Base-by-base conservation (phyloP, 2,329 filamentous ascomycete species). In the Akanthomyces lecanii region DNA sequence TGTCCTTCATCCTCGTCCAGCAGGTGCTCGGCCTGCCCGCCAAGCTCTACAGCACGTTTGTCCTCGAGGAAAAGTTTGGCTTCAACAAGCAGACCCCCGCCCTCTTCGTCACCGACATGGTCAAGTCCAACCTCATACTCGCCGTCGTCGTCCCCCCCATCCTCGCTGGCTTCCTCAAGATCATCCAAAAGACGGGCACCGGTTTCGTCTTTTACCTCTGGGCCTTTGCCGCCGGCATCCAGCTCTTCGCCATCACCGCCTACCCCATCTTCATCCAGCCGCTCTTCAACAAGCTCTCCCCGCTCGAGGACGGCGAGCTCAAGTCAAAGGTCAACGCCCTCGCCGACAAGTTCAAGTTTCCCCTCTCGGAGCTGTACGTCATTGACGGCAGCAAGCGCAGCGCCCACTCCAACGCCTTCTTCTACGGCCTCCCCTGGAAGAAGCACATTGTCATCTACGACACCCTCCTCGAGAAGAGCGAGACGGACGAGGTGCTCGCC, bases 381-480 rank as follows among this genome's bases (percentile, higher is more conserved):
- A 99, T 99, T 71, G 91, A 96, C 72, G 91, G 91, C 64, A 92
- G 89, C 79, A 95, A 93, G 81, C 84, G 92, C 71, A 91, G 88
- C 73, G 89, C 90, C 38, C 91, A 96, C 79, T 92, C 89, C 77
- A 96, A 96, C 74, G 91, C 91, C 40, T 95, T 96, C 78, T 99
- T 99, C 80, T 97, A 96, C 71, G 95, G 95, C 65, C 85, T 99
- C 62, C 95, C 95, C 48, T 99, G 94, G 93, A 97, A 97, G 85
- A 98, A 98, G 85, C 96, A 98, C 81, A 99, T 99, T 80, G 95
- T 99, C 72, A 96, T 99, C 73, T 99, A 97, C 75, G 95, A 99
- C 74, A 99, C 96, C 5, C 79, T 99, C 66, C 92, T 99, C 66
- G 94, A 97, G 78, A 97, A 98, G 85, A 95, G 90, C 75, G 87